These are phyloP conservation scores for Didymella segeticola DNA, from an alignment of 2,329 filamentous ascomycete genomes.

Conservation along the genomic window DNA sequence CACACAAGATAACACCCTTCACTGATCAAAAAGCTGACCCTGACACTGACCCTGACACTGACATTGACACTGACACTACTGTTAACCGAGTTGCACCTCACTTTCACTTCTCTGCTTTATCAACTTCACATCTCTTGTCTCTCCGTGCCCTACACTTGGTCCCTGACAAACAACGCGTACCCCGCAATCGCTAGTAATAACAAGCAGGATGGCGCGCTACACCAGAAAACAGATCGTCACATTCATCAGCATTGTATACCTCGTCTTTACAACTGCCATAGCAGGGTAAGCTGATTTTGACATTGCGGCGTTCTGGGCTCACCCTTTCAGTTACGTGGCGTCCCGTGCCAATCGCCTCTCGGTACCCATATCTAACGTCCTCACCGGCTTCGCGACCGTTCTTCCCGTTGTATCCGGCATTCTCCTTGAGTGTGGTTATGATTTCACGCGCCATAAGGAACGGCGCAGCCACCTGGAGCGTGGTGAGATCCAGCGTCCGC, in stretches of 20 bases:
- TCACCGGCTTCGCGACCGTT: constrained; percentile 51
- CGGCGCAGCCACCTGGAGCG: constrained; percentile 37
- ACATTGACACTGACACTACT: neutral
- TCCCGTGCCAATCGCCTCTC: constrained; percentile 44
- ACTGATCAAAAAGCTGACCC: constrained; percentile 6
- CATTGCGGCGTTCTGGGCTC: constrained; percentile 8
- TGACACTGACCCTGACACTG: neutral
- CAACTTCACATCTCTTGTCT: neutral
- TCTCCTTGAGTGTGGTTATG: constrained; percentile 49
- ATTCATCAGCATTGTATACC: constrained; percentile 50
- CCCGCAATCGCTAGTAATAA: constrained; percentile 3
- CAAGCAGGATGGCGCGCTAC: constrained; percentile 38
- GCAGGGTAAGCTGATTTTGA: constrained; percentile 38
- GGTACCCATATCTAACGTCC: constrained; percentile 52
- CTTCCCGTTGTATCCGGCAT: constrained; percentile 54
- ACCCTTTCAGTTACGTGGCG: constrained; percentile 36
- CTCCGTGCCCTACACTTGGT: neutral
- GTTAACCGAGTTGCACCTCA: neutral
- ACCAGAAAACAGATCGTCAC: constrained; percentile 50
- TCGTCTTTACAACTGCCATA: constrained; percentile 50
- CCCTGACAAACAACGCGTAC: constrained; percentile 4
- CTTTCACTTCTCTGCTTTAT: neutral
- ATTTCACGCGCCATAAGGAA: constrained; percentile 43
- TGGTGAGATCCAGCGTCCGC: constrained; percentile 43
- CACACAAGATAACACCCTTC: constrained; percentile 3